phyloP scores from a whole-genome alignment of 2,329 filamentous ascomycete genomes.

The Aspergillus arachidicola region DNA sequence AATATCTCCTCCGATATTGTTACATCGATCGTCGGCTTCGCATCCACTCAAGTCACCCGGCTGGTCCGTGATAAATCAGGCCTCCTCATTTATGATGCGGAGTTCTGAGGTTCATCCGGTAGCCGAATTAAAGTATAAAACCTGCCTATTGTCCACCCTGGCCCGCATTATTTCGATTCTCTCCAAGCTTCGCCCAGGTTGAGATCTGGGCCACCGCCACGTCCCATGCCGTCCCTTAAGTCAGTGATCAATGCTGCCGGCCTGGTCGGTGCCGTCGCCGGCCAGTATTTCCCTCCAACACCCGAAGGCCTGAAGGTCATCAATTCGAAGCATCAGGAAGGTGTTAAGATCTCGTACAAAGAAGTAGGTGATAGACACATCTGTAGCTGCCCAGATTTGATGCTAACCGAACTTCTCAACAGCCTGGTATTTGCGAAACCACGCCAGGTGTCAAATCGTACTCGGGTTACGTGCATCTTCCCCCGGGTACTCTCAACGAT shows the following conservation, averaged over 20 bases:
- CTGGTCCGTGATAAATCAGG: background rate
- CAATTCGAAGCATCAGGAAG: slow-evolving; percentile 46
- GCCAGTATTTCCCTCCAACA: slow-evolving; percentile 45
- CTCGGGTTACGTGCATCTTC: slow-evolving; percentile 62
- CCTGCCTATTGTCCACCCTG: background rate
- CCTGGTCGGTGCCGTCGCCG: slow-evolving; percentile 25
- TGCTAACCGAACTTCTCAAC: background rate
- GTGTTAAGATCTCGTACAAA: slow-evolving; percentile 50
- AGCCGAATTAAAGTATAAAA: background rate
- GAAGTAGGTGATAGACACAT: slow-evolving; percentile 35
- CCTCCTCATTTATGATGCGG: background rate
- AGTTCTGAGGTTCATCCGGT: background rate
- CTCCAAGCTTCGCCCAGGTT: background rate
- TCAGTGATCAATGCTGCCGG: slow-evolving; percentile 16
- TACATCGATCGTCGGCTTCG: slow-evolving; percentile 17
- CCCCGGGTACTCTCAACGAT: slow-evolving; percentile 47
- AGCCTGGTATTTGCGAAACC: slow-evolving; percentile 59
- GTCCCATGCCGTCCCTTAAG: slow-evolving; percentile 16
- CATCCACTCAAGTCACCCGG: background rate
- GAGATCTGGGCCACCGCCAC: background rate
- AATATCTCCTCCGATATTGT: slow-evolving; percentile 4
- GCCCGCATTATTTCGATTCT: background rate
- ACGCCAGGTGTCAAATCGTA: slow-evolving; percentile 60
- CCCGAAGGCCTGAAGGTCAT: slow-evolving; percentile 46
- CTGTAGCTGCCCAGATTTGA: background rate